These are phyloP conservation scores for Wallemia mellicola DNA, from an alignment of 1,284 basidiomycete genomes.

Conservation along the genomic window DNA sequence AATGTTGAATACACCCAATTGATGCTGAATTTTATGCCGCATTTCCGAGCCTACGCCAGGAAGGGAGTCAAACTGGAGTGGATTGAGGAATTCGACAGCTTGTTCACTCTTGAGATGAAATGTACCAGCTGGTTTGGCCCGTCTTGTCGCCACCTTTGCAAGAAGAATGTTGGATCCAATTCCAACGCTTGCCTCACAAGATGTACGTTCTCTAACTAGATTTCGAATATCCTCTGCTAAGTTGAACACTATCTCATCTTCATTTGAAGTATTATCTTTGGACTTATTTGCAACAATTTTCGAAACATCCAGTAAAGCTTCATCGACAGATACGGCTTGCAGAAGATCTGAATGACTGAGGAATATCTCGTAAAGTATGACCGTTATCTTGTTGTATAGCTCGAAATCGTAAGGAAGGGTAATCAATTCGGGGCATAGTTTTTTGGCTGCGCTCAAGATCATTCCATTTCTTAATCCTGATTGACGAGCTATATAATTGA, in stretches of 20 bases:
- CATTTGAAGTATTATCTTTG: constrained; percentile 4
- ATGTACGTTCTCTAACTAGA: constrained; percentile 28
- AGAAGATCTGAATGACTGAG: constrained; percentile 68
- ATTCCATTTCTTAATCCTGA: constrained; percentile 81
- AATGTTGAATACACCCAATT: constrained; percentile 44
- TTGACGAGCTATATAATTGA: constrained; percentile 68
- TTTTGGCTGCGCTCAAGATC: constrained; percentile 24
- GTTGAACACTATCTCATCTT: constrained; percentile 26
- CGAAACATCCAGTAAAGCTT: constrained; percentile 72
- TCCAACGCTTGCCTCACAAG: constrained; percentile 48
- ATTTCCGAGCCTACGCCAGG: constrained; percentile 59
- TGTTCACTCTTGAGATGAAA: constrained; percentile 38
- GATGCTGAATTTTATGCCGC: constrained; percentile 36
- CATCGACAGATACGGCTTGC: constrained; percentile 84
- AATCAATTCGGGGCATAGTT: constrained; percentile 35
- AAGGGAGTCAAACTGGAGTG: constrained; percentile 53
- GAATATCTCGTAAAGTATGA: constrained; percentile 72
- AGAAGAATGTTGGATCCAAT: constrained; percentile 73
- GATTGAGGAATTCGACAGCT: constrained; percentile 25
- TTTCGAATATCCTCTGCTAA: constrained; percentile 52
- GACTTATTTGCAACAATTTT: constrained; percentile 28
- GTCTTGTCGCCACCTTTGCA: constrained; percentile 63
- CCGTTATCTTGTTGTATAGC: constrained; percentile 9
- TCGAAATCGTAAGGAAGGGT: constrained; percentile 83
- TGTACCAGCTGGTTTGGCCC: constrained; percentile 63